Conservation (phyloP, 441 rosid genomes). For the Eutrema salsugineum region DNA sequence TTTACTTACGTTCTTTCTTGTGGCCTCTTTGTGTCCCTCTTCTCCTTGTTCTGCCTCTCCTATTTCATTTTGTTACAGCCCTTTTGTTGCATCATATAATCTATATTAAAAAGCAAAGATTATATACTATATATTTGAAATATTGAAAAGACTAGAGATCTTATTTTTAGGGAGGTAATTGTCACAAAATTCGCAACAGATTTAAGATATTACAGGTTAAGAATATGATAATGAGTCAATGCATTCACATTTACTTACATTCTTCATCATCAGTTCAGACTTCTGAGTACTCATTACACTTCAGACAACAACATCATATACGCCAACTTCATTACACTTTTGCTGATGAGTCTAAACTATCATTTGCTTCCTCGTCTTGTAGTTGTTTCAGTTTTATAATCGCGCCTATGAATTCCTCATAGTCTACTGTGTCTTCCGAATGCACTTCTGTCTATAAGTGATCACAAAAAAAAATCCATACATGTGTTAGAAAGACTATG, state of each 20-base stretch:
- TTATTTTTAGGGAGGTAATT: neutral
- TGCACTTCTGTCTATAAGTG: constrained; percentile 42
- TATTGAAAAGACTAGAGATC: neutral
- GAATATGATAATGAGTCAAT: neutral
- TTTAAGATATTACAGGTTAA: neutral
- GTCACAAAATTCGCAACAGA: neutral
- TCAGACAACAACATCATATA: neutral
- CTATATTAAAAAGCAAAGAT: neutral
- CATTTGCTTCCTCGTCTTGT: constrained; percentile 20
- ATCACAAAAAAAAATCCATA: neutral
- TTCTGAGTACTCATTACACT: constrained; percentile 16
- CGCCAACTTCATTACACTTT: constrained; percentile 6
- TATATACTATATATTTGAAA: neutral
- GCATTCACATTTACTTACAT: constrained; percentile 19
- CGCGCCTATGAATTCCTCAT: constrained; percentile 43
- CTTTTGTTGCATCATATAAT: constrained; percentile 9
- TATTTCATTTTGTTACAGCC: constrained; percentile 10
- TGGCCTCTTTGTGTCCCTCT: constrained; percentile 11
- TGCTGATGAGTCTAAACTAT: neutral
- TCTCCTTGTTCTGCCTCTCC: constrained; percentile 2
- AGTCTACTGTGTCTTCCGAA: constrained; percentile 45
- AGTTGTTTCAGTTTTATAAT: constrained; percentile 39
- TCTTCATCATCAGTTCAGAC: constrained; percentile 13
- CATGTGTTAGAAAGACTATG: constrained; percentile 1
- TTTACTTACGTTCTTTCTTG: constrained; percentile 1